Percentiles rank a stretch among this genome's conserved stretches.
Conservation (phyloP, 352 stramenopile genomes). For the Globisporangium radiosum region DNA sequence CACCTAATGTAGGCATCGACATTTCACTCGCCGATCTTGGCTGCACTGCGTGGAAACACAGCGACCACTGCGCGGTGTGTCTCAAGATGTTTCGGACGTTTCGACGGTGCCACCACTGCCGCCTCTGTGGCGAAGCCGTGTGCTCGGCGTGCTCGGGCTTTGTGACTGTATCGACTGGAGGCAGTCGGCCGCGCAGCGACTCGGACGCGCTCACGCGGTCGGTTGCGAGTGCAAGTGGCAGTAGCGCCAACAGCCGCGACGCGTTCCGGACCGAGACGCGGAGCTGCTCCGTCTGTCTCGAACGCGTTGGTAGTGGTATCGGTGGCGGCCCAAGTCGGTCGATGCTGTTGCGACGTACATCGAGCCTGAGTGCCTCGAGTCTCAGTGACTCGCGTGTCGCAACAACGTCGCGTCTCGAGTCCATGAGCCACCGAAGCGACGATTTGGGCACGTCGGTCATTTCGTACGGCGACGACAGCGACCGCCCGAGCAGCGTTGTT, state of each 20-base stretch:
- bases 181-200: constrained; percentile 7
- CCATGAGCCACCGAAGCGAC: constrained; percentile 3
- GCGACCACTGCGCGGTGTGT: constrained; percentile 52
- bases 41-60: constrained; percentile 50
- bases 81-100: constrained; percentile 64
- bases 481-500: constrained; percentile 10
- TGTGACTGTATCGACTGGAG: constrained; percentile 15
- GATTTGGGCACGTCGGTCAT: background rate
- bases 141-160: constrained; percentile 61
- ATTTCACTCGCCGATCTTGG: constrained; percentile 17
- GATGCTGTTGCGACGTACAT: constrained; percentile 4
- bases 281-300: constrained; percentile 20
- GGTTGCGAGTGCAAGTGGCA: constrained; percentile 9
- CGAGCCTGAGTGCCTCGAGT: constrained; percentile 10
- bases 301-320: constrained; percentile 1
- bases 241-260: constrained; percentile 12
- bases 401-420: constrained; percentile 13
- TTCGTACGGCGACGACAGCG: constrained; percentile 14
- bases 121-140: constrained; percentile 59
- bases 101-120: constrained; percentile 57
- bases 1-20: constrained; percentile 14
- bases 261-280: constrained; percentile 23
- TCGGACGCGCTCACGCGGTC: constrained; percentile 13
- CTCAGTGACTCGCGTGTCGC: constrained; percentile 5
- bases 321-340: background rate